Evolutionary conservation across 257 asterid species (phyloP).

Genomic region (Salvia miltiorrhiza): DNA sequence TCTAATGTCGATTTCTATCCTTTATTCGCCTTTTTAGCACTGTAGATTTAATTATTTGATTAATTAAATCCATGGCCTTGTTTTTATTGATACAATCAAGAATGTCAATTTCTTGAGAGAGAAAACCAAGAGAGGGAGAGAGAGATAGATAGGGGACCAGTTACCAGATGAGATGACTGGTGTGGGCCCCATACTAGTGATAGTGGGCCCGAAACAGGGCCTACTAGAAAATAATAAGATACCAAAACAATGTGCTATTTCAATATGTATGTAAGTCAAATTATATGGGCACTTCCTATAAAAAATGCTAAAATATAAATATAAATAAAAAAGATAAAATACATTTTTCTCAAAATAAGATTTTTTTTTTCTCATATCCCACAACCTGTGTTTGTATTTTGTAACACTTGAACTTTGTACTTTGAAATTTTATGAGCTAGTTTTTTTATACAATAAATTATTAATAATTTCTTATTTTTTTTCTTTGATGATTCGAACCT

Average conservation of each 20-base stretch:
- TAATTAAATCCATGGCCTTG: not conserved
- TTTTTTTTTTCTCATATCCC: no score
- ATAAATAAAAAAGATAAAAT: no score
- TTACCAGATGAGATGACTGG: not conserved
- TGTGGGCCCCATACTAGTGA: constrained; percentile 13
- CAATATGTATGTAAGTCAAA: not conserved
- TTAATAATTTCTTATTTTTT: no score
- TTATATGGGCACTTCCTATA: not conserved
- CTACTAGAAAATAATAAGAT: not conserved
- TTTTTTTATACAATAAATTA: no score
- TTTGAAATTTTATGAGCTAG: no score
- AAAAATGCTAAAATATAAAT: no score
- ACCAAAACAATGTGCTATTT: not conserved
- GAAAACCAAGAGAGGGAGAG: not conserved
- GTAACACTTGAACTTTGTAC: no score
- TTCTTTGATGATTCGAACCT: no score
- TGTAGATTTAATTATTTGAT: not conserved
- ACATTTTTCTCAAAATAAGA: no score
- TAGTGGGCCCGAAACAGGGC: constrained; percentile 18
- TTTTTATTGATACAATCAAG: constrained; percentile 4
- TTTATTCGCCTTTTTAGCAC: not conserved
- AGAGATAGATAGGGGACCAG: no score
- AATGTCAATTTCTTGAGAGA: not conserved
- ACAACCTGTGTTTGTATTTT: no score
- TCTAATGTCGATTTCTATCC: not conserved